A percentile compares a stretch with the other conserved stretches of the same genome.
These are phyloP conservation scores for Lolium perenne DNA, from an alignment of 176 grass and related monocot species.

Conservation along the genomic window DNA sequence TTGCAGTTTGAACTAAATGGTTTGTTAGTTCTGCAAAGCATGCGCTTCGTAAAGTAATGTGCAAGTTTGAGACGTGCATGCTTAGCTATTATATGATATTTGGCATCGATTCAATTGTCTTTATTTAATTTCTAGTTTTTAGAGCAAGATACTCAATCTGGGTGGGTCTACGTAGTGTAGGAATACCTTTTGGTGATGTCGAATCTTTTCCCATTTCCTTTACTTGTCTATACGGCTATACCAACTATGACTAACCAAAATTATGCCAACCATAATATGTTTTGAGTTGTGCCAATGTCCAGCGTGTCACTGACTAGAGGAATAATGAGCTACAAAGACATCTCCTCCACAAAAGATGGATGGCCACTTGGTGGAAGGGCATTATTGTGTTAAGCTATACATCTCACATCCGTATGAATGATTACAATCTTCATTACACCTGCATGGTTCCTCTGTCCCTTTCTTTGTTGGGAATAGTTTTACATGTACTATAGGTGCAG, in stretches of 20 bases:
- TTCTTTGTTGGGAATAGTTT: slow-evolving; percentile 26
- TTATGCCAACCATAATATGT: neutral
- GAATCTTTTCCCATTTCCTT: slow-evolving; percentile 5
- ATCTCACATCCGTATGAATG: slow-evolving; percentile 52
- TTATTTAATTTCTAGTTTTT: neutral
- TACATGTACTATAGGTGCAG: slow-evolving; percentile 21
- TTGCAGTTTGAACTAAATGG: neutral
- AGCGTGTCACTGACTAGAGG: neutral
- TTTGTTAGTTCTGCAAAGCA: neutral
- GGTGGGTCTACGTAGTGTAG: neutral
- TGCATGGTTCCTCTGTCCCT: slow-evolving; percentile 36
- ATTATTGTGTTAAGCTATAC: slow-evolving; percentile 39
- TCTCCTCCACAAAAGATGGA: slow-evolving; percentile 26
- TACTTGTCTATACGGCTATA: neutral
- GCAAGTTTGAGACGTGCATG: neutral
- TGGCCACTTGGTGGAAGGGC: slow-evolving; percentile 25
- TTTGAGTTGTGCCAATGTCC: neutral
- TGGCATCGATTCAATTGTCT: neutral
- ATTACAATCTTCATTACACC: slow-evolving; percentile 40
- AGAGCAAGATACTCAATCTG: neutral
- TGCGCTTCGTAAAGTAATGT: neutral
- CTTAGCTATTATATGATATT: neutral
- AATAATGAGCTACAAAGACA: slow-evolving; percentile 33
- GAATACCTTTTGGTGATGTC: neutral
- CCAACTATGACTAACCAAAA: neutral